These are phyloP conservation scores for Paramyrothecium sp. DNA, from an alignment of 2,329 filamentous ascomycete genomes.

Conservation along the genomic window DNA sequence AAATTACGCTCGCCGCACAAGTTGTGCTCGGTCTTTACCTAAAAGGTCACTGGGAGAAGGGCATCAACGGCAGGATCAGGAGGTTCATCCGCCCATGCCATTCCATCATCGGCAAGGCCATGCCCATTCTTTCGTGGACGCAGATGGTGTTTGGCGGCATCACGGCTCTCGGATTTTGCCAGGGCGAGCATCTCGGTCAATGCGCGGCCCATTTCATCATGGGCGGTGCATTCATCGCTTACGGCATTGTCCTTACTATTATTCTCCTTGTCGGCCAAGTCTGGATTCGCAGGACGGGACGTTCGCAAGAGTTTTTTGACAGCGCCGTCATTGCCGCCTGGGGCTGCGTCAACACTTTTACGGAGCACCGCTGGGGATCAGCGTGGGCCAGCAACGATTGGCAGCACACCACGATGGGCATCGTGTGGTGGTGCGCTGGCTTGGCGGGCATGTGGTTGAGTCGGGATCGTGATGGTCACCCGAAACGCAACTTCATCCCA, in stretches of 20 bases:
- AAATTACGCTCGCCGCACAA: slow-evolving; percentile 76
- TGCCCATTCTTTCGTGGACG: slow-evolving; percentile 84
- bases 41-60: slow-evolving; percentile 83
- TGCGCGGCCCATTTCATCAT: slow-evolving; percentile 98
- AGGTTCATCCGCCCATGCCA: slow-evolving; percentile 71
- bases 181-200: slow-evolving; percentile 86
- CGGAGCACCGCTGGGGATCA: slow-evolving; percentile 90
- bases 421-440: slow-evolving; percentile 96
- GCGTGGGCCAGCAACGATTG: slow-evolving; percentile 91
- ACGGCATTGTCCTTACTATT: slow-evolving; percentile 84
- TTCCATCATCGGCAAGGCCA: slow-evolving; percentile 78
- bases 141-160: slow-evolving; percentile 98
- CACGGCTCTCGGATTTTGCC: slow-evolving; percentile 87
- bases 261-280: slow-evolving; percentile 83
- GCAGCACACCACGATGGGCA: slow-evolving; percentile 99
- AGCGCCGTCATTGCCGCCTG: slow-evolving; percentile 86
- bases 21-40: slow-evolving; percentile 82
- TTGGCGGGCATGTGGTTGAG: slow-evolving; percentile 91
- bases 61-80: slow-evolving; percentile 76
- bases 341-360: slow-evolving; percentile 98
- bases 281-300: slow-evolving; percentile 78
- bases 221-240: slow-evolving; percentile 94
- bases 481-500: slow-evolving; percentile 90
- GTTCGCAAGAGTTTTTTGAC: slow-evolving; percentile 97
- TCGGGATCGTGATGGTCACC: slow-evolving; percentile 75